Evolutionary conservation across 1,284 basidiomycete genomes (phyloP), one percentile per base, ranked within the genome.

Genomic region (Apiotrichum mycotoxinovorans): DNA sequence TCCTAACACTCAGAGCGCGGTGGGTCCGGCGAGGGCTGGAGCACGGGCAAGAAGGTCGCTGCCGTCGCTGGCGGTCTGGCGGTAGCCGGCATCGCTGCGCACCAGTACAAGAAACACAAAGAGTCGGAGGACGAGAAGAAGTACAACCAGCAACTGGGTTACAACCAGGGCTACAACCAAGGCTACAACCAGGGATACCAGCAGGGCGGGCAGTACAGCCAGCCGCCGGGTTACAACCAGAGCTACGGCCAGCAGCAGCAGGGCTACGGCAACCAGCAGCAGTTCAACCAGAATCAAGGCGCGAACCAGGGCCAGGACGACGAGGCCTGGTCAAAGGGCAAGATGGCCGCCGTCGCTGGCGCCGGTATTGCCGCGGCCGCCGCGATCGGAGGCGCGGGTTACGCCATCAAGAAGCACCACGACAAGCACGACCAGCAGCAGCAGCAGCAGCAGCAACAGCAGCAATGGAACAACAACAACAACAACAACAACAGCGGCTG

Each of bases 261-360:
- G 5, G 7, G 12, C 7, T 30, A 30, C 30, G 30, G 30, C 30
- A 30, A 30, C 30, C 30, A 30, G 30, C 30, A 30, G 30, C 30
- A 30, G 30, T 30, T 7, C 40, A 22, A 41, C 40, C 40, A 41
- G 40, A n/a, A 46, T 5, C 30, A 30, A 12, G 30, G 30, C 30
- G 7, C 5, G 30, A 2, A 51, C 18, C 27, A 40, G 12, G 26
- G 35, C 45, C 43, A 46, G 18, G 20, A 18, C 17, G 33, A 30
- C 22, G 51, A 46, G n/a, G 52, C 48, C 43, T 58, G 57, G 52
- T 58, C 57, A 23, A 58, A 58, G 48, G 49, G 48, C 38, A 51
- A 58, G 57, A 58, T 54, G 10, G 50, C 49, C 25, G 52, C 44
- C 12, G 57, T 33, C 4, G 49, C 48, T 12, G 49, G 4, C 20